phyloP scores from a whole-genome alignment of 2,329 filamentous ascomycete species.

The Colletotrichum sp. region DNA sequence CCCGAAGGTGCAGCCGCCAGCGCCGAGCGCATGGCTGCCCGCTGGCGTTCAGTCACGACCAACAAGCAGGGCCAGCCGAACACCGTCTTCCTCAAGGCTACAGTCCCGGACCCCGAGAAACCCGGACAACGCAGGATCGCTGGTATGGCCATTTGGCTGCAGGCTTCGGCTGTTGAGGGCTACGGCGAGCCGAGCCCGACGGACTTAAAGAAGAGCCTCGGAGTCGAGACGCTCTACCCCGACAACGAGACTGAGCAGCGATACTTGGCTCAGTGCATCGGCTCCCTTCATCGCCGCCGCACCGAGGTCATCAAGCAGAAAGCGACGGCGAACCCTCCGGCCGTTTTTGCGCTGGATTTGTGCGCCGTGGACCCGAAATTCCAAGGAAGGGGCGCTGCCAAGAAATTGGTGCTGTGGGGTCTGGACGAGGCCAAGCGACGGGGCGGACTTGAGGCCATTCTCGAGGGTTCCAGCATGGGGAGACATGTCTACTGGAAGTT shows the following conservation, averaged over 20 bases:
- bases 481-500: conserved; percentile 49
- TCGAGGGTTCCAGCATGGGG: conserved; percentile 55
- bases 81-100: conserved; percentile 60
- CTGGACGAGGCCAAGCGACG: conserved; percentile 44
- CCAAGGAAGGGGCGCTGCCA: conserved; percentile 55
- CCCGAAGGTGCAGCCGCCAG: conserved; percentile 43
- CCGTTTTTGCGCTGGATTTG: conserved; percentile 54
- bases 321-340: conserved; percentile 44
- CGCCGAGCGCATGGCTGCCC: conserved; percentile 41
- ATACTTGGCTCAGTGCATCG: conserved; percentile 49
- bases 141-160: conserved; percentile 61
- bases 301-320: conserved; percentile 46
- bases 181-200: conserved; percentile 45
- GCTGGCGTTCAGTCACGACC: conserved; percentile 43
- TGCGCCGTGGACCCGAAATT: conserved; percentile 59
- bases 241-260: conserved; percentile 48
- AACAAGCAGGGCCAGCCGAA: conserved; percentile 52
- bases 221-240: conserved; percentile 44
- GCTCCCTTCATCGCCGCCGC: conserved; percentile 48
- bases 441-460: conserved; percentile 45
- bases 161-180: conserved; percentile 53
- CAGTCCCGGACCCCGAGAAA: conserved; percentile 38
- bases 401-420: conserved; percentile 51
- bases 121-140: conserved; percentile 38
- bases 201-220: conserved; percentile 32